phyloP scores from a whole-genome alignment of 169 alveolate genomes.

The Plasmodium inui region DNA sequence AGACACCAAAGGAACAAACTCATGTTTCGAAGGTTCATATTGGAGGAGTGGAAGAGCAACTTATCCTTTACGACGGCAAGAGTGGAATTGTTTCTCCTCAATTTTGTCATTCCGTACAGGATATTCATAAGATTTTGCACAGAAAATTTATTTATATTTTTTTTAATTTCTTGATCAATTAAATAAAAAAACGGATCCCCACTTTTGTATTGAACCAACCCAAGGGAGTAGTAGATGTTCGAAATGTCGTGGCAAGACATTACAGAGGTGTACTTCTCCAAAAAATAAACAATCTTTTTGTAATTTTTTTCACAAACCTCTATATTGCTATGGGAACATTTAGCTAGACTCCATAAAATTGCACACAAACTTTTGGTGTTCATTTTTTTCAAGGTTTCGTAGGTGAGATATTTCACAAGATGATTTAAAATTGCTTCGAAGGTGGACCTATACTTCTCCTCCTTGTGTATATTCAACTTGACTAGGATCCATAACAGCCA shows the following conservation, averaged over 20 bases:
- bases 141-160: slow-evolving; percentile 53
- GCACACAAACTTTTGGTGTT: slow-evolving; percentile 75
- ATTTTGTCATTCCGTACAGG: slow-evolving; percentile 60
- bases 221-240: slow-evolving; percentile 44
- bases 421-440: slow-evolving; percentile 20
- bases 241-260: slow-evolving; percentile 61
- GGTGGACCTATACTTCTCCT: slow-evolving; percentile 22
- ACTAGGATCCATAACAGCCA: slow-evolving; percentile 64
- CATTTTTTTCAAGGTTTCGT: slow-evolving; percentile 40
- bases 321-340: slow-evolving; percentile 21
- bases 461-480: slow-evolving; percentile 64
- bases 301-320: slow-evolving; percentile 15
- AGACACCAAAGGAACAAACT: slow-evolving; percentile 72
- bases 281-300: slow-evolving; percentile 38
- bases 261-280: slow-evolving; percentile 26
- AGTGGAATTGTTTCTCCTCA: slow-evolving; percentile 41
- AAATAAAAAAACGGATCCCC: slow-evolving; percentile 27
- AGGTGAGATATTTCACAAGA: slow-evolving; percentile 32
- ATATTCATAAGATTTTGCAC: slow-evolving; percentile 61
- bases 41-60: slow-evolving; percentile 47
- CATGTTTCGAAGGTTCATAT: slow-evolving; percentile 48
- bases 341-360: slow-evolving; percentile 65
- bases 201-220: slow-evolving; percentile 22
- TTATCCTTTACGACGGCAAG: slow-evolving; percentile 44
- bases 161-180: slow-evolving; percentile 49